Evolutionary conservation across 2,329 filamentous ascomycete species (phyloP), one percentile per base, ranked within the genome.

Genomic region (Cladophialophora yegresii): DNA sequence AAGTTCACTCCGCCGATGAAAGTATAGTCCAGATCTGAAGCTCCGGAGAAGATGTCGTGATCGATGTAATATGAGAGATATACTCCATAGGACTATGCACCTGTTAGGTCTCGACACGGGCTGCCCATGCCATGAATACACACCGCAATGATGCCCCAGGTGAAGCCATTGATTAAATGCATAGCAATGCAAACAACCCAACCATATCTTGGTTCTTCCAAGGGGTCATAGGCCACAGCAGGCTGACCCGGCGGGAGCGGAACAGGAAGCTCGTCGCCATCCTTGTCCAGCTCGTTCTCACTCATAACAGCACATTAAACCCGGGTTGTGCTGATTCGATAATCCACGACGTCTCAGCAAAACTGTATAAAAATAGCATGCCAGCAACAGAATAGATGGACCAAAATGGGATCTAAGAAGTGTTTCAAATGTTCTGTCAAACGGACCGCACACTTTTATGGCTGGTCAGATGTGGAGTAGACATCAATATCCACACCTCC

Each of bases 31-130:
- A 75, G 60, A 30, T 64, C 66, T 3, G 60, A 70, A 0, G 73
- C 68, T 22, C 63, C 69, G 1, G 69, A 64, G 40, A 74, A 75
- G 8, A 71, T 71, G 8, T 73, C 58, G 43, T 74, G 68, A 6
- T 71, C 63, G 13, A 80, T 71, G 62, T 79, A 82, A 58, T 79
- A 75, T 5, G 76, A 74, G 0, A 81, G 74, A 61, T 80, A 81
- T 13, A 82, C 75, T 43, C 78, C 78, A 62, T 78, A 81, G 13
- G 73, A 73, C 62, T 72, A 56, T 4, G 2, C 47, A 28, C 7
- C 12, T 13, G 47, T 59, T 30, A 59, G 47, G 8, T 20, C 45
- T 23, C 16, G 16, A 13, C 33, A 55, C 59, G 23, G n/a, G 28
- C 23, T 16, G 22, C 12, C 13, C 26, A 20, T 26, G 30, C 20